Evolutionary conservation across 2,329 filamentous ascomycete species (phyloP).

Genomic region (Diaporthe aspalathi): DNA sequence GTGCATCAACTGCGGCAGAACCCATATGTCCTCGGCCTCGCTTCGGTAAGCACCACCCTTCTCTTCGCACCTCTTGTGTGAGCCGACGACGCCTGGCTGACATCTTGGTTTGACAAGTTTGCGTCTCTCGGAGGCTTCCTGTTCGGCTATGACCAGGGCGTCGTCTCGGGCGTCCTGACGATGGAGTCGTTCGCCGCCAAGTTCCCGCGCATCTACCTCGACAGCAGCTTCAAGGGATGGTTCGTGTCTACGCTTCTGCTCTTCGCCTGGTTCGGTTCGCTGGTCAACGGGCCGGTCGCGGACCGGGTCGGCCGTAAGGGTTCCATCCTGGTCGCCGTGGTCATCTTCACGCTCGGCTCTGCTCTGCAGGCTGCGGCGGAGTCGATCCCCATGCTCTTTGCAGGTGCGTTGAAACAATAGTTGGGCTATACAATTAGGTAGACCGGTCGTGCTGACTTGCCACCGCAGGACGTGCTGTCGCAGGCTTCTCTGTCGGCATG

Average conservation of each 20-base stretch:
- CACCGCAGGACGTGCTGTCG: conserved; percentile 56
- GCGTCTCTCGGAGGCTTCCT: conserved; percentile 55
- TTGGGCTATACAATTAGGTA: too few species aligned
- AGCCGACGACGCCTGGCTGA: neutral
- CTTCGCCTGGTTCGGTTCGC: conserved; percentile 61
- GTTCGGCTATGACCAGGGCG: conserved; percentile 63
- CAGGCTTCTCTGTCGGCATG: conserved; percentile 57
- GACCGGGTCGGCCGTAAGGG: conserved; percentile 50
- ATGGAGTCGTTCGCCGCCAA: conserved; percentile 56
- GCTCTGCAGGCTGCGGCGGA: conserved; percentile 56
- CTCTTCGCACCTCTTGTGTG: too few species aligned
- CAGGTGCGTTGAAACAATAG: neutral
- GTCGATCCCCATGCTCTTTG: conserved; percentile 47
- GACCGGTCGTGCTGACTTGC: conserved; percentile 45
- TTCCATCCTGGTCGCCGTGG: conserved; percentile 50
- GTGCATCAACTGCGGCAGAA: conserved; percentile 50
- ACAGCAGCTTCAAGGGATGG: conserved; percentile 63
- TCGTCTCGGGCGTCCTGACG: conserved; percentile 58
- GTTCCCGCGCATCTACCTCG: conserved; percentile 51
- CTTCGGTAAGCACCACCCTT: conserved; percentile 48
- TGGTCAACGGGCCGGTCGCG: conserved; percentile 55
- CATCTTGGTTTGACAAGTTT: conserved; percentile 40
- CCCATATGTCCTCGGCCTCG: conserved; percentile 58
- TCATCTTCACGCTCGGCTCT: conserved; percentile 55
- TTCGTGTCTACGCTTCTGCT: conserved; percentile 62